Percentiles rank a stretch among this genome's conserved stretches.
Evolutionary conservation across 768 basidiomycete species (phyloP).

Genomic region (Suillus hirtellus): DNA sequence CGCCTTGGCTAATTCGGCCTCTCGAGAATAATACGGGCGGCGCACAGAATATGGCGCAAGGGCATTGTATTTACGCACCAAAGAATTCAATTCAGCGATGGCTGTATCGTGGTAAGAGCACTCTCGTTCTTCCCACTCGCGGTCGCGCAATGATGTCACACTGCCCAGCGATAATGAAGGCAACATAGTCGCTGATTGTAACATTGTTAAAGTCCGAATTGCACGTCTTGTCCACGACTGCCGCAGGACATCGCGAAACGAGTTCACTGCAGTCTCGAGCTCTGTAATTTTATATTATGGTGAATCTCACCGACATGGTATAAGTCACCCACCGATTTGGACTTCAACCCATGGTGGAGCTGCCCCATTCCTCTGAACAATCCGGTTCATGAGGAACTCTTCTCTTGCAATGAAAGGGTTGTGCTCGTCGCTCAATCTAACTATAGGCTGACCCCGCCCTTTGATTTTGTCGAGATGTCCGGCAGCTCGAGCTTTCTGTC

Average conservation of each 20-base stretch:
- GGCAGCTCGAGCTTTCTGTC: conserved; percentile 61
- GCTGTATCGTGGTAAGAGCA: conserved; percentile 66
- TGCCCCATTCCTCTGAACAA: conserved; percentile 79
- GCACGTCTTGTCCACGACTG: conserved; percentile 78
- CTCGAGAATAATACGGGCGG: conserved; percentile 55
- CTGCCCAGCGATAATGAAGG: conserved; percentile 37
- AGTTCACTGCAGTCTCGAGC: conserved; percentile 58
- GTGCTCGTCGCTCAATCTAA: conserved; percentile 42
- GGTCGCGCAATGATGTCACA: conserved; percentile 53
- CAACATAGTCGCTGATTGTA: conserved; percentile 41
- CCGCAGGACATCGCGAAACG: conserved; percentile 65
- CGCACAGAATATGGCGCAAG: conserved; percentile 80
- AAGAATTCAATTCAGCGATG: conserved; percentile 68
- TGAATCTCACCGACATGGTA: background rate
- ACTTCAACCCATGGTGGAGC: conserved; percentile 86
- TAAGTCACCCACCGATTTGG: conserved; percentile 55
- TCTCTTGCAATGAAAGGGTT: conserved; percentile 72
- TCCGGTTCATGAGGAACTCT: conserved; percentile 85
- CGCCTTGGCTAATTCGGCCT: conserved; percentile 55
- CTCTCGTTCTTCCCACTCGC: conserved; percentile 71
- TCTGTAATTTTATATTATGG: conserved; percentile 41
- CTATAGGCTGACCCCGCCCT: conserved; percentile 61
- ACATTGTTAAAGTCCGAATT: conserved; percentile 56
- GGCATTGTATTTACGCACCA: conserved; percentile 79
- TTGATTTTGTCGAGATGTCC: conserved; percentile 74